These are phyloP conservation scores for Talaromyces ruber DNA, from an alignment of 495 filamentous ascomycete species.

Conservation along the genomic window DNA sequence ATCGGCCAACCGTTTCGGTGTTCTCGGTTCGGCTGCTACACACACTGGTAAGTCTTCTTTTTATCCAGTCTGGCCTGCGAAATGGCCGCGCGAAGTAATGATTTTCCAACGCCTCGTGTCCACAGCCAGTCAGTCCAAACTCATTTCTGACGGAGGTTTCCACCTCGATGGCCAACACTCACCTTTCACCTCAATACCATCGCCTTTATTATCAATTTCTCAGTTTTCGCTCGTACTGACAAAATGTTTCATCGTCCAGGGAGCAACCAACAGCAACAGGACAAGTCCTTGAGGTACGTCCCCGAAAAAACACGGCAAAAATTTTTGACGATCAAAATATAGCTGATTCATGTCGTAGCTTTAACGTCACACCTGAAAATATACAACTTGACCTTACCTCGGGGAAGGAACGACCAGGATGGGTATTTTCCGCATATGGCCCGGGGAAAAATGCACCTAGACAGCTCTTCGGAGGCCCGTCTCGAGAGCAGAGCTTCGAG, in stretches of 20 bases:
- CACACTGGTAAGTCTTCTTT: conserved; percentile 26
- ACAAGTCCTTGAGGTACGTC: conserved; percentile 2
- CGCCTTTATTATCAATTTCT: background rate
- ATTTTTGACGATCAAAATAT: background rate
- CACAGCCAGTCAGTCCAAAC: background rate
- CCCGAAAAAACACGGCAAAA: background rate
- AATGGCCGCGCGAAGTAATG: background rate
- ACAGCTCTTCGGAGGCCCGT: conserved; percentile 70
- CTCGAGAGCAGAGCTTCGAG: conserved; percentile 77
- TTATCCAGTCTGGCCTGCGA: background rate
- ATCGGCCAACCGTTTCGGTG: conserved; percentile 36
- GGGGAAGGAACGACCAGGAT: conserved; percentile 57
- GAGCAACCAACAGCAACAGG: conserved; percentile 3
- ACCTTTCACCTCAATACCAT: background rate
- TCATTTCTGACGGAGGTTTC: background rate
- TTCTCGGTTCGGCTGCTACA: conserved; percentile 20
- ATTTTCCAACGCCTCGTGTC: background rate
- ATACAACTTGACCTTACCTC: conserved; percentile 56
- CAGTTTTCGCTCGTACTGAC: background rate
- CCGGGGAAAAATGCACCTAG: conserved; percentile 63
- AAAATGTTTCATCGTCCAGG: background rate
- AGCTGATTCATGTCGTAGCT: conserved; percentile 17
- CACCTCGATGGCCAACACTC: background rate
- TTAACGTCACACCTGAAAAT: conserved; percentile 40
- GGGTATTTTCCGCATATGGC: conserved; percentile 77